Conservation (phyloP, 257 asterid species). For the Osmanthus fragrans region DNA sequence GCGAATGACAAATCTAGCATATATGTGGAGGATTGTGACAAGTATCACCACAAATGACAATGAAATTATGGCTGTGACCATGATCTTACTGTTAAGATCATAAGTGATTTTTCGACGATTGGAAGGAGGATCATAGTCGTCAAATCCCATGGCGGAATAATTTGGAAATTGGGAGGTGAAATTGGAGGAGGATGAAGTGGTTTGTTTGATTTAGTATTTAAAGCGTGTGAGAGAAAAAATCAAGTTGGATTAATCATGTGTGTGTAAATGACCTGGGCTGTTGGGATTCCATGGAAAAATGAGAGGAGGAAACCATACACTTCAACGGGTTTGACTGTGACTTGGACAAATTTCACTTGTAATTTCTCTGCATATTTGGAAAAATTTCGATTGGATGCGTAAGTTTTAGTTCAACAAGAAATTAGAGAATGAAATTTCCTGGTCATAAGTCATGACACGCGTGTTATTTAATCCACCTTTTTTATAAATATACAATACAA, state of each 20-base stretch:
- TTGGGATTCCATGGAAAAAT: constrained; percentile 21
- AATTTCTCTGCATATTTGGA: too few relatives aligned
- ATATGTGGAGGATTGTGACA: constrained; percentile 63
- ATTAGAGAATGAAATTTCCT: too few relatives aligned
- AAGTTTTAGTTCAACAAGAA: too few relatives aligned
- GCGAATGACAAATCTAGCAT: constrained; percentile 61
- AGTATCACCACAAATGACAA: constrained; percentile 56
- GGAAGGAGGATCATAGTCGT: neutral
- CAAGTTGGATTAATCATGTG: neutral
- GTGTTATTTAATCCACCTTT: too few relatives aligned
- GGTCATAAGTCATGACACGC: too few relatives aligned
- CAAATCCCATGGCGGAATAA: constrained; percentile 37
- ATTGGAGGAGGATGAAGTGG: neutral
- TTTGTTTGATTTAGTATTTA: too few relatives aligned
- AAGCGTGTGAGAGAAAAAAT: neutral
- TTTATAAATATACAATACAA: too few relatives aligned
- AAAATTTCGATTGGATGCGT: too few relatives aligned
- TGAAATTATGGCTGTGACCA: constrained; percentile 70
- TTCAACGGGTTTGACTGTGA: constrained; percentile 45
- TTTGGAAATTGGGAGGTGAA: neutral
- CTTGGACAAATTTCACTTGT: constrained; percentile 6
- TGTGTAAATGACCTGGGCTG: constrained; percentile 22
- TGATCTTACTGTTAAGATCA: constrained; percentile 60
- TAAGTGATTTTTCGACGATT: neutral
- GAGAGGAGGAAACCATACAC: neutral